These are phyloP conservation scores for Bipolaris gigantea DNA, from an alignment of 2,329 filamentous ascomycete genomes.

Conservation along the genomic window DNA sequence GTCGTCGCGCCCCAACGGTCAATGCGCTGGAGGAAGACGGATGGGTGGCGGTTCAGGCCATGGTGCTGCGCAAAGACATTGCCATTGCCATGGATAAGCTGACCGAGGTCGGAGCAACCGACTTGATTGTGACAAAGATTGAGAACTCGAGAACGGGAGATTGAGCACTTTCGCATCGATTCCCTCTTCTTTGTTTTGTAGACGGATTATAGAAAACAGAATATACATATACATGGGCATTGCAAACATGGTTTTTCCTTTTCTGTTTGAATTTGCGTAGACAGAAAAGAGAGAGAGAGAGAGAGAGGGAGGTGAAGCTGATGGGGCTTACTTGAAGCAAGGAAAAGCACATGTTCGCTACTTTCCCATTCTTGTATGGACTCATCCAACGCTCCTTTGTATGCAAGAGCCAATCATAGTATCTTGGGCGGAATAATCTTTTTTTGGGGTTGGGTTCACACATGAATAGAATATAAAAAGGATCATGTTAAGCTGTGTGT, in stretches of 20 bases:
- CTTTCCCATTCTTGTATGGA: no score
- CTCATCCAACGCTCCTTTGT: no score
- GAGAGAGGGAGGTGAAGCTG: no score
- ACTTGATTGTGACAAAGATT: constrained; percentile 84
- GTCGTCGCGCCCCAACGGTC: constrained; percentile 89
- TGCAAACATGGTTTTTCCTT: neutral
- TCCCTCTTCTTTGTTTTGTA: neutral
- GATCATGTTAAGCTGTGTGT: neutral
- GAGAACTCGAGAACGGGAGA: constrained; percentile 65
- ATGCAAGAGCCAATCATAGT: neutral
- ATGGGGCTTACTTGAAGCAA: no score
- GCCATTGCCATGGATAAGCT: constrained; percentile 86
- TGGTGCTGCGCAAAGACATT: constrained; percentile 88
- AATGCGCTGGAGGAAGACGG: constrained; percentile 84
- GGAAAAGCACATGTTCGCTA: no score
- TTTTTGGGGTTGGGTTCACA: neutral
- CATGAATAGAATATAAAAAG: neutral
- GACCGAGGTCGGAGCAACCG: constrained; percentile 73
- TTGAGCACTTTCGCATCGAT: neutral
- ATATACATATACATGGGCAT: neutral
- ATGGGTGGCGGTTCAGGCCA: constrained; percentile 92
- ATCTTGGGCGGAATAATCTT: neutral
- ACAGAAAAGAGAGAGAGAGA: no score
- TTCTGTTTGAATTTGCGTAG: no score
- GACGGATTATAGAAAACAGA: neutral